Evolutionary conservation across 2,329 filamentous ascomycete genomes (phyloP).

Genomic region (Colletotrichum gloeosporioides): DNA sequence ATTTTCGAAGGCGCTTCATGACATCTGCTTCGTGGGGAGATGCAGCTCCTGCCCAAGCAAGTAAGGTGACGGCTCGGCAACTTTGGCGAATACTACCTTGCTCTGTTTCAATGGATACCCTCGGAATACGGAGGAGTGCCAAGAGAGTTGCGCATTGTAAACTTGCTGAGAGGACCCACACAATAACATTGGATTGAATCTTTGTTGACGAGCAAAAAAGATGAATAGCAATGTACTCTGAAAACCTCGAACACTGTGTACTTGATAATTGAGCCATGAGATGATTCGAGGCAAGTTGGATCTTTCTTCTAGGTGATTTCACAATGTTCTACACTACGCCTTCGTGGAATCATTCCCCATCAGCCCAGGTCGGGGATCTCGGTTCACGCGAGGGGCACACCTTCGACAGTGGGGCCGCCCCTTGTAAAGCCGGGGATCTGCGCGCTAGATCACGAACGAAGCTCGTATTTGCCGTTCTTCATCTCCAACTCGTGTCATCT

Average conservation of each 20-base stretch:
- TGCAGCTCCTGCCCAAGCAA: not conserved
- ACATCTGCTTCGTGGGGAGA: not conserved
- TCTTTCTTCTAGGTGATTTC: too few species aligned
- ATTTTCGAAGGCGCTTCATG: not conserved
- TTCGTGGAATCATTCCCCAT: not conserved
- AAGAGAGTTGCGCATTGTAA: not conserved
- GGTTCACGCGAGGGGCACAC: not conserved
- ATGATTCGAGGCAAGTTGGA: too few species aligned
- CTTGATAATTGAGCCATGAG: too few species aligned
- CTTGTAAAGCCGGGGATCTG: conserved; percentile 1
- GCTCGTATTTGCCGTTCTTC: conserved; percentile 14
- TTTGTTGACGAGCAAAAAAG: not conserved
- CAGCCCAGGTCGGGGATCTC: not conserved
- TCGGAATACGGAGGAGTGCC: not conserved
- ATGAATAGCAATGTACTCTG: fast-evolving
- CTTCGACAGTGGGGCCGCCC: not conserved
- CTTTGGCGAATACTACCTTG: not conserved
- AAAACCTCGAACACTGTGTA: not conserved
- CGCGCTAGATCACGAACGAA: conserved; percentile 2
- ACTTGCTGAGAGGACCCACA: not conserved
- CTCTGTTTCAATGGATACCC: not conserved
- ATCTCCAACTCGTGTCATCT: not conserved
- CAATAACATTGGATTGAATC: fast-evolving
- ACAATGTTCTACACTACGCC: too few species aligned
- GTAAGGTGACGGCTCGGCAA: not conserved